Evolutionary conservation across 306 rosid species (phyloP).

Genomic region (Inga oerstediana): DNA sequence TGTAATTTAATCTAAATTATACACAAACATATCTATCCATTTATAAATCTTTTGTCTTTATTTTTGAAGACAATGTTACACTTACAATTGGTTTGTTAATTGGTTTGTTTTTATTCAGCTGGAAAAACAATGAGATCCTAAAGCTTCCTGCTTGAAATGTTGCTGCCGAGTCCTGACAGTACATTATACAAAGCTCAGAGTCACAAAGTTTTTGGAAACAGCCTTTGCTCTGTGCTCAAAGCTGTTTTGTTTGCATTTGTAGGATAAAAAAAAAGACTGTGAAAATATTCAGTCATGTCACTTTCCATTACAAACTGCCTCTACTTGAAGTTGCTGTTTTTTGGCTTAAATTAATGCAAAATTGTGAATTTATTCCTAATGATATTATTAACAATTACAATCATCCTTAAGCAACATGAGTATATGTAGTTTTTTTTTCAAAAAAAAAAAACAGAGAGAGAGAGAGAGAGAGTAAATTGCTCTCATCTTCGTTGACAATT

Average conservation of each 20-base stretch:
- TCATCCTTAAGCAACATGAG: neutral
- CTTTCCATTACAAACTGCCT: neutral
- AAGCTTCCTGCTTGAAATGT: conserved; percentile 37
- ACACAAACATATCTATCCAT: neutral
- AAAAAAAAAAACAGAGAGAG: too few relatives aligned
- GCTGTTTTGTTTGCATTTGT: neutral
- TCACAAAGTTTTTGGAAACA: neutral
- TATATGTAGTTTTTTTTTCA: neutral
- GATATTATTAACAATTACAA: neutral
- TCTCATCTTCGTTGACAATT: neutral
- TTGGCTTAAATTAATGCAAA: neutral
- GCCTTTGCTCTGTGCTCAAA: neutral
- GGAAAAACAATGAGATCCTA: conserved; percentile 44
- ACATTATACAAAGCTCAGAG: neutral
- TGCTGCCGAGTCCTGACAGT: neutral
- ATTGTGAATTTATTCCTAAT: neutral
- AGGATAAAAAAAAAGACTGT: neutral
- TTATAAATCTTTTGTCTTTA: neutral
- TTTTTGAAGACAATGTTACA: neutral
- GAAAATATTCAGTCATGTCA: neutral
- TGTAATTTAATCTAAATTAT: neutral
- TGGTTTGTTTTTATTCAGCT: conserved; percentile 32
- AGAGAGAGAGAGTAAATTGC: too few relatives aligned
- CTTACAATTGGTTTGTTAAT: neutral
- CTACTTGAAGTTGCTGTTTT: neutral